These are phyloP conservation scores for Agaricus blazei DNA, from an alignment of 768 basidiomycete genomes.

Conservation along the genomic window DNA sequence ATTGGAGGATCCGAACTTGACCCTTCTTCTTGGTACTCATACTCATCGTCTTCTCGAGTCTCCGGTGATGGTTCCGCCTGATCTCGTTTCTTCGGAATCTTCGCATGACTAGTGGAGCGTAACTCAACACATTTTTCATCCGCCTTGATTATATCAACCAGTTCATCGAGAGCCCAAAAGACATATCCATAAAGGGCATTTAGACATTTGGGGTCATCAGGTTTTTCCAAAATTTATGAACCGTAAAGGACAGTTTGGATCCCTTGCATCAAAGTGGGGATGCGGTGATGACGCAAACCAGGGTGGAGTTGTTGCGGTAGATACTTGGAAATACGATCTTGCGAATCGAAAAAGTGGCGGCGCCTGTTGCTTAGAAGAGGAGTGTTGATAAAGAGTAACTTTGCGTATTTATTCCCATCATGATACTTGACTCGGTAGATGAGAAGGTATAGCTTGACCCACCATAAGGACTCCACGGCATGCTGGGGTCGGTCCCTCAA, in stretches of 20 bases:
- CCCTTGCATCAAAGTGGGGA: neutral
- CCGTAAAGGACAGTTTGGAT: neutral
- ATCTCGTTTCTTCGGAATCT: neutral
- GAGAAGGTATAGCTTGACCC: constrained; percentile 4
- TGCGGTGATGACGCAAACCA: neutral
- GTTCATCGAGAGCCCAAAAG: neutral
- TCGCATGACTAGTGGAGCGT: too few relatives aligned
- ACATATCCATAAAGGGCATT: neutral
- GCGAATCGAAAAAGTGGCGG: neutral
- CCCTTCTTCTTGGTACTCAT: neutral
- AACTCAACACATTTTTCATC: neutral
- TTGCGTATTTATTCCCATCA: neutral
- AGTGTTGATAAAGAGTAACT: neutral
- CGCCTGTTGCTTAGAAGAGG: neutral
- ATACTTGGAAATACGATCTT: neutral
- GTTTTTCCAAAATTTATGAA: neutral
- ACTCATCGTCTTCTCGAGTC: neutral
- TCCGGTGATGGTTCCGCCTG: neutral
- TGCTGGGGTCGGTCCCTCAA: neutral
- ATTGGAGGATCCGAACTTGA: too few relatives aligned
- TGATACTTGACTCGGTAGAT: neutral
- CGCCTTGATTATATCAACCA: neutral
- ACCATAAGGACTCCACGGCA: constrained; percentile 8
- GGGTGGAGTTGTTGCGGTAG: neutral
- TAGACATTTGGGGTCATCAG: neutral